phyloP scores from a whole-genome alignment of 202 grass and related monocot species.

The Bolboschoenoplectus hybrid region DNA sequence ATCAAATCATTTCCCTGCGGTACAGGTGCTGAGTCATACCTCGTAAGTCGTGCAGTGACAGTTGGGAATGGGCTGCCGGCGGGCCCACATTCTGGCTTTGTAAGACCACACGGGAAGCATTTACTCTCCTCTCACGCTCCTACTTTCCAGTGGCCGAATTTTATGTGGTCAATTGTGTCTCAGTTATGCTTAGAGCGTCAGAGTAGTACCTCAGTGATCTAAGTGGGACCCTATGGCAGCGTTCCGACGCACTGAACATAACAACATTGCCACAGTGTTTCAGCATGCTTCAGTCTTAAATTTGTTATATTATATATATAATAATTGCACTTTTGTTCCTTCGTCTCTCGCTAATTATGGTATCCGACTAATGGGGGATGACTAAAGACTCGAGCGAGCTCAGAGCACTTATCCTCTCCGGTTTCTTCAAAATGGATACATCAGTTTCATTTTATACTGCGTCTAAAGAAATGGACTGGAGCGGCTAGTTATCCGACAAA shows the following conservation, averaged over 20 bases:
- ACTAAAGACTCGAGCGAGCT: background rate
- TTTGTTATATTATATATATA: constrained; percentile 18
- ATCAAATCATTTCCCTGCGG: background rate
- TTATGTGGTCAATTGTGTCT: background rate
- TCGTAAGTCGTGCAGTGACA: constrained; percentile 38
- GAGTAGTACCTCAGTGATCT: too few relatives aligned
- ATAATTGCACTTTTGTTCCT: background rate
- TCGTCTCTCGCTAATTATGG: constrained; percentile 13
- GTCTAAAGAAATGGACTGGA: background rate
- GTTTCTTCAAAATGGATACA: background rate
- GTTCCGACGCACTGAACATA: background rate
- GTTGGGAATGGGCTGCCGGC: constrained; percentile 20
- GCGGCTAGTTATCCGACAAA: background rate
- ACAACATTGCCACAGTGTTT: background rate
- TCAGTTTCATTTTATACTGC: background rate
- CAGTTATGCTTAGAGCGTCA: background rate
- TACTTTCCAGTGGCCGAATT: background rate
- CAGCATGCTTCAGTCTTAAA: background rate
- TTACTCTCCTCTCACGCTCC: background rate
- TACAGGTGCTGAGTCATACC: background rate
- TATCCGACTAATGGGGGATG: background rate
- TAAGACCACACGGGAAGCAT: constrained; percentile 33
- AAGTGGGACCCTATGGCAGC: background rate
- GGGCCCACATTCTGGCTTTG: background rate
- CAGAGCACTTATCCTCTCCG: background rate